Base-by-base conservation (phyloP, 176 grass and related monocot genomes). In the Rhynchospora tenuis region DNA sequence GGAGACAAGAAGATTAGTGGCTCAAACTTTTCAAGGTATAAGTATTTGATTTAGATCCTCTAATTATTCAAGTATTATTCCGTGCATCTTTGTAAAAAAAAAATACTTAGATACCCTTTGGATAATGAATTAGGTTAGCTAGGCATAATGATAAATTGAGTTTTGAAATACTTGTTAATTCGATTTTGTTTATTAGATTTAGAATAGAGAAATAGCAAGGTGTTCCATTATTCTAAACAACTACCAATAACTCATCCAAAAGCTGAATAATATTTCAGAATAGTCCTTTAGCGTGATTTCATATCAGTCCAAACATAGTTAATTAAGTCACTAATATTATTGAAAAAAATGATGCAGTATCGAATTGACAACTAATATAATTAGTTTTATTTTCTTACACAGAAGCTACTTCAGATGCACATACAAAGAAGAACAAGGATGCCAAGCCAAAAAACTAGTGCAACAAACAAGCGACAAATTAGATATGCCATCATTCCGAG, bases 1-100 rank as follows among this genome's bases (percentile, higher is more conserved):
- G 94, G 94, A 64, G 87, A 97, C 82, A 97, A 97, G 88, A 94
- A 90, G 71, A 90, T 97, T 83, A 87, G 46, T 72, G 88, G 82
- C 79, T 89, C 89, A 68, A 87, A 64, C 75, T 90, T 88, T 83
- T 88, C 91, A 78, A 91, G 94, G 94, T 97, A 45, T 97, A 45
- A 27, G 27, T 50, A 59, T 24, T 84, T 3, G 9, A 62, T 60
- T 58, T 59, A 79, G 12, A 11, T 38, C 31, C 33, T 16, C 0
- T 33, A 33, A 3, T 33, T 33, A 33, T 33, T 33, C 31, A 33
- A 33, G 31, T 33, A 33, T 33, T 33, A 33, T 33, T 33, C 31
- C 31, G 1, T 3, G 31, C 31, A 33, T 1, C 1, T 33, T 33
- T 33, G 1, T 1, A 33, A 1, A 1, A 33, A 33, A 1, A 1